Evolutionary conservation across 2,329 filamentous ascomycete genomes (phyloP), one percentile per base, ranked within the genome.

Genomic region (Stachybotrys echinatus): DNA sequence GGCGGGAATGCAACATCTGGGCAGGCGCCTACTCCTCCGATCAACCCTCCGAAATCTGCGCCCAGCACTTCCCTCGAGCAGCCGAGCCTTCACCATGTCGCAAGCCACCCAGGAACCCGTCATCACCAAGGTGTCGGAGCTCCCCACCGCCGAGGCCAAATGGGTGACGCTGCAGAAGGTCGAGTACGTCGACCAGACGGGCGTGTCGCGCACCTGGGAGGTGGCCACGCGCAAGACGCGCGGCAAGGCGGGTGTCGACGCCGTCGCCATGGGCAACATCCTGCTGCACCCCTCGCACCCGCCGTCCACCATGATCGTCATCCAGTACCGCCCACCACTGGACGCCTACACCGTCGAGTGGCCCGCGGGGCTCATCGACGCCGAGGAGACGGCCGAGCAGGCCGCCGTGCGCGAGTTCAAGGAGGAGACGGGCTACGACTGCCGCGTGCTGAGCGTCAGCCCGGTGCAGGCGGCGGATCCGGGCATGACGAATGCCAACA

Each of bases 261-360:
- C 58, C 8, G 58, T 61, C n/a, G 58, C 58, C 1, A 61, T 61
- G 58, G 58, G 58, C 31, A 61, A 61, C 8, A 51, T 61, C 1
- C 53, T 61, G 3, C 50, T 61, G 2, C 58, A 61, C 6, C 58
- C 58, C 0, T 61, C 58, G 6, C 58, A 54, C n/a, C 58, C 58
- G 1, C 52, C 58, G 1, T 61, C 58, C 3, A 61, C 58, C 42
- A 52, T 61, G 5, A 48, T 61, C 34, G 58, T 61, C 48, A 61
- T 61, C 23, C 58, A 61, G 1, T 61, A 61, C 37, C 56, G 58
- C 18, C 58, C 58, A 3, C 58, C 58, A 40, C 54, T 61, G 20
- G 58, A 61, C 38, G 53, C 58, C 46, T 61, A 58, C 52, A 61
- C 58, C 0, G 54, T 61, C 14, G 58, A 61, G n/a, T 61, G 58